Base-by-base conservation (phyloP, 192 early-diverging fungal genomes). In the Kickxella alabastrina region DNA sequence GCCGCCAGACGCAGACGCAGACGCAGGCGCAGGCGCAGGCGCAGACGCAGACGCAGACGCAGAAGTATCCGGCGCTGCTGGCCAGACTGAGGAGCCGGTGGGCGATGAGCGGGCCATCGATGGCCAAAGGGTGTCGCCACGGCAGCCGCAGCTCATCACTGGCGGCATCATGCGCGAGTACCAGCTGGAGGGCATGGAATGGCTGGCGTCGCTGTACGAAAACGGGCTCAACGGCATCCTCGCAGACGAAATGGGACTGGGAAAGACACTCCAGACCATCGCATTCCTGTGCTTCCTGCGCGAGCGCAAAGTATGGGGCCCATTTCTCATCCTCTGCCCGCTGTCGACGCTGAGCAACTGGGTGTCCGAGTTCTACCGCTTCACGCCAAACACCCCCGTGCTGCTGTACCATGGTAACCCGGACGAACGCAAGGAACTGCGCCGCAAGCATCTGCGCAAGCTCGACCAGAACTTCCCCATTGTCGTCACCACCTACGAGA, bases 171-270 rank as follows among this genome's bases (percentile, higher is more conserved):
- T 98, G 71, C 82, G 91, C 19, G 91, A 95, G 34, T 97, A 97
- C 72, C 96, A 98, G 68, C 62, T 95, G 36, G 88, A 87, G 2
- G 96, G 96, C 43, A 83, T 96, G 53, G 92, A 96, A 62, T 98
- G 96, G 96, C 68, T 98, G 53, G 86, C 91, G 39, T 89, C 83
- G 59, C 75, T 98, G 5, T 98, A 92, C 75, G 92, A 95, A 46
- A 95, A 96, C 65, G 94, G 96, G 12, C 65, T 97, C 15, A 97
- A 95, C 49, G 96, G 96, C 17, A 97, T 97, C 57, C 62, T 97
- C 32, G 94, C 91, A 7, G 96, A 97, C 69, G 91, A 95, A 49
- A 94, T 96, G 94, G 94, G 91, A 35, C 74, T 93, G 14, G 91
- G 91, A 45, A 92, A 93, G 83, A 96, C 96, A 0, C 68, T 99